Conservation (phyloP, 148 eudicot genomes). For the Heliosperma pusillum region DNA sequence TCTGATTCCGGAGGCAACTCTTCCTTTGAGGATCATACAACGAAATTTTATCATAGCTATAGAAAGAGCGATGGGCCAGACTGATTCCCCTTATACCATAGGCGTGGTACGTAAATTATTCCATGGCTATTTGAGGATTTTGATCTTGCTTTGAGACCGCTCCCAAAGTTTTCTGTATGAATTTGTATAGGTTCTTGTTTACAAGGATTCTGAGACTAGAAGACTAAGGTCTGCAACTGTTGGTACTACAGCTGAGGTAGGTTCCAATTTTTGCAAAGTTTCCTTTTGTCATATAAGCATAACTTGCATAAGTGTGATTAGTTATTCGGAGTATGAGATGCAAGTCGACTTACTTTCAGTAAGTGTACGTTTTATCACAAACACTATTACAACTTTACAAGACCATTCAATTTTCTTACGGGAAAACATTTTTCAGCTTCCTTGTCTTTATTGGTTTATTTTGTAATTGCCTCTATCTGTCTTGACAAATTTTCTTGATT, state of each 20-base stretch:
- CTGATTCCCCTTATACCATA: constrained; percentile 60
- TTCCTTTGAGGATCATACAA: constrained; percentile 77
- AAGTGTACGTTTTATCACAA: neutral
- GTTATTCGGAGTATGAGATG: neutral
- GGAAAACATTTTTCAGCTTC: neutral
- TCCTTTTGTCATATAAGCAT: neutral
- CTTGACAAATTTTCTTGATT: neutral
- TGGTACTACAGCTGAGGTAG: constrained; percentile 96
- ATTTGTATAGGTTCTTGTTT: constrained; percentile 59
- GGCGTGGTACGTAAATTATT: constrained; percentile 68
- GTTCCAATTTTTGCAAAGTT: constrained; percentile 3
- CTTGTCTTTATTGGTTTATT: neutral
- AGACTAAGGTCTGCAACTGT: constrained; percentile 53
- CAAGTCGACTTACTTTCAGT: neutral
- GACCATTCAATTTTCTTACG: neutral
- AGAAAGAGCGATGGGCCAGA: constrained; percentile 76
- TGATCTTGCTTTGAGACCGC: constrained; percentile 11
- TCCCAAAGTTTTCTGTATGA: constrained; percentile 4
- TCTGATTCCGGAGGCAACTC: constrained; percentile 89
- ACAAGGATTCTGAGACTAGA: constrained; percentile 44
- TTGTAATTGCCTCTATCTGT: neutral
- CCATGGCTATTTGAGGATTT: constrained; percentile 4
- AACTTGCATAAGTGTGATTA: neutral
- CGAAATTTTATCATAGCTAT: constrained; percentile 63
- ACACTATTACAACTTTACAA: too few relatives aligned